Percentiles rank a stretch among this genome's conserved stretches.
phyloP scores from a whole-genome alignment of 768 basidiomycete species.

The Agaricus bisporus region DNA sequence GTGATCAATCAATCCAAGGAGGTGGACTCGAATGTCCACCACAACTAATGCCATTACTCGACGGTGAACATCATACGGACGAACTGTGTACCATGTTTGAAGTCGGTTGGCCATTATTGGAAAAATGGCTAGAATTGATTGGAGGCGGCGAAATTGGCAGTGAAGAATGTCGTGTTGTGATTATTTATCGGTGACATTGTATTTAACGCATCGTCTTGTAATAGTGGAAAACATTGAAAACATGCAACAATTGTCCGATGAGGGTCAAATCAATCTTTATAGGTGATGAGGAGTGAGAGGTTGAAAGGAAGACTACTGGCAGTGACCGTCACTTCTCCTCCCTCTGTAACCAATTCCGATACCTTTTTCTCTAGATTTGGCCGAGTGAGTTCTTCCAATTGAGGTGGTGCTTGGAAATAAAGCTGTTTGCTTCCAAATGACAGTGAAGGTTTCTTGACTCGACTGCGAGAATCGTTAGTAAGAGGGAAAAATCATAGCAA shows the following conservation, averaged over 20 bases:
- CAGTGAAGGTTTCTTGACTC: slow-evolving; percentile 94
- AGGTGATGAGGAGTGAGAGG: slow-evolving; percentile 61
- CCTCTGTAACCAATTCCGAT: slow-evolving; percentile 69
- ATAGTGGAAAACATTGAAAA: neutral
- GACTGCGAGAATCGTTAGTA: slow-evolving; percentile 39
- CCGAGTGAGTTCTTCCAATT: slow-evolving; percentile 84
- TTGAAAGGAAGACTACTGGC: slow-evolving; percentile 87
- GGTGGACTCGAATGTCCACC: slow-evolving; percentile 36
- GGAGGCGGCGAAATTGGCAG: slow-evolving; percentile 59
- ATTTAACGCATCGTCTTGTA: neutral
- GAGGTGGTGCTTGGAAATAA: slow-evolving; percentile 92
- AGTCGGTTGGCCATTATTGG: slow-evolving; percentile 76
- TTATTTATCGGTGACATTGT: slow-evolving; percentile 60
- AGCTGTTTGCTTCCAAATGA: slow-evolving; percentile 72
- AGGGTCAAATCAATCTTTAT: slow-evolving; percentile 20
- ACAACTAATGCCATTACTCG: slow-evolving; percentile 54
- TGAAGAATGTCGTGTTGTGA: slow-evolving; percentile 68
- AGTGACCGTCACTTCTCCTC: slow-evolving; percentile 82
- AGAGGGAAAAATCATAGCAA: neutral
- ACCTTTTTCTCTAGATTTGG: slow-evolving; percentile 87
- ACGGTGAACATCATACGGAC: slow-evolving; percentile 91
- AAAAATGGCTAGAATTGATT: slow-evolving; percentile 58
- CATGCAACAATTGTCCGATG: too few species aligned
- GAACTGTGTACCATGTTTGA: slow-evolving; percentile 82
- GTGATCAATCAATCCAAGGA: slow-evolving; percentile 10